These are phyloP conservation scores for Fonsecaea pedrosoi DNA, from an alignment of 2,329 filamentous ascomycete species.

Conservation along the genomic window DNA sequence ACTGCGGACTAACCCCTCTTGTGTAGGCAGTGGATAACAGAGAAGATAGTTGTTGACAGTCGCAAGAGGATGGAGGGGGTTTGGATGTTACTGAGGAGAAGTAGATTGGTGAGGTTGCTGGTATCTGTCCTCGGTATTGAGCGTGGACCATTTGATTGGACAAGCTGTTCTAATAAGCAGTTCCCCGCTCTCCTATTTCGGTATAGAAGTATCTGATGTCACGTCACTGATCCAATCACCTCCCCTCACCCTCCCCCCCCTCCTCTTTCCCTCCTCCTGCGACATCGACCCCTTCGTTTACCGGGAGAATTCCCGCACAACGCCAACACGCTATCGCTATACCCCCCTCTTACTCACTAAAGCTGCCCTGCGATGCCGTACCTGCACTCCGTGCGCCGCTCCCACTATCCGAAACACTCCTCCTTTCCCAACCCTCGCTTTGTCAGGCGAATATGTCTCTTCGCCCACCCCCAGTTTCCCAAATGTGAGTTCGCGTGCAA, in stretches of 20 bases:
- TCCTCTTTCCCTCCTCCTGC: not conserved
- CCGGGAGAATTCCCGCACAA: not conserved
- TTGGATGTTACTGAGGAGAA: not conserved
- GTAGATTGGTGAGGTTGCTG: not conserved
- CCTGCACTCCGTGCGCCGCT: not conserved
- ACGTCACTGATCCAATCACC: conserved; percentile 3
- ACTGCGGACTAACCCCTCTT: not conserved
- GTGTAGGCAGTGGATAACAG: not conserved
- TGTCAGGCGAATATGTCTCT: not conserved
- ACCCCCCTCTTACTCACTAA: not conserved
- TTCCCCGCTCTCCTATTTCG: not conserved
- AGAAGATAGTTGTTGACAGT: not conserved
- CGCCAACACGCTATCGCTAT: not conserved
- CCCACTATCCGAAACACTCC: not conserved
- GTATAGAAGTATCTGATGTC: not conserved
- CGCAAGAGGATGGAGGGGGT: not conserved
- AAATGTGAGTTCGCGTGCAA: not conserved
- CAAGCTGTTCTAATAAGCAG: conserved; percentile 2
- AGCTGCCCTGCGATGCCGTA: not conserved
- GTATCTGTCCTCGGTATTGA: not conserved
- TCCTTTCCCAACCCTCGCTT: not conserved
- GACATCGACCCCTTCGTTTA: too few relatives aligned
- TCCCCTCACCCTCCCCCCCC: not conserved
- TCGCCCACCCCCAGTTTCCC: not conserved
- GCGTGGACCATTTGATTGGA: too few relatives aligned